Conservation (phyloP, 306 rosid species). For the Arachis stenosperma region DNA sequence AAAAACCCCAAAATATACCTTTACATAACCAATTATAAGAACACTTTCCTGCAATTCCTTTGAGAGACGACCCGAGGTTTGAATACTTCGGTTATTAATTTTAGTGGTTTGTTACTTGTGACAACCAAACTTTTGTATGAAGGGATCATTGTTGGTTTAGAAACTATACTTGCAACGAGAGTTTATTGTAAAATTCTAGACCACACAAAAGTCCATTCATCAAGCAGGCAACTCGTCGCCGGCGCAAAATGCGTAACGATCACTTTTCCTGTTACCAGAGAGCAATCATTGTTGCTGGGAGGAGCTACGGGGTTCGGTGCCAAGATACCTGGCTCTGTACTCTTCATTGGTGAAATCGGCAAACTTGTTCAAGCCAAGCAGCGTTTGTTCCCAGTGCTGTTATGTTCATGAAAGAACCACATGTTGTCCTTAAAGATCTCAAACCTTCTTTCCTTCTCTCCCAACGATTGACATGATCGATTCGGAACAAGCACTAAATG, state of each 20-base stretch:
- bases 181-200: too few species aligned
- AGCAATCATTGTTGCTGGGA: background rate
- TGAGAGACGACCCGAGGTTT: too few species aligned
- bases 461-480: slow-evolving; percentile 28
- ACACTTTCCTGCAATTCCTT: too few species aligned
- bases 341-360: slow-evolving; percentile 87
- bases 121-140: too few species aligned
- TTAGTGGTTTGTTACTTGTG: too few species aligned
- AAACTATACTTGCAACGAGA: too few species aligned
- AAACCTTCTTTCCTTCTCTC: slow-evolving; percentile 56
- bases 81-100: too few species aligned
- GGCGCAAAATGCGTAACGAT: slow-evolving; percentile 51
- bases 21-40: too few species aligned
- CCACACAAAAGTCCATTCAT: too few species aligned
- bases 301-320: slow-evolving; percentile 34
- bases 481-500: background rate
- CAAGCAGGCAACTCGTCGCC: slow-evolving; percentile 63
- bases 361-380: slow-evolving; percentile 72
- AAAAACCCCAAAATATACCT: too few species aligned
- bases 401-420: slow-evolving; percentile 60
- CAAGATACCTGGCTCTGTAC: slow-evolving; percentile 55
- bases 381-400: slow-evolving; percentile 33
- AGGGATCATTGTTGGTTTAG: too few species aligned
- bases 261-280: slow-evolving; percentile 36
- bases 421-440: slow-evolving; percentile 54